Conservation (phyloP, 257 asterid species). For the Leptodermis oblonga region DNA sequence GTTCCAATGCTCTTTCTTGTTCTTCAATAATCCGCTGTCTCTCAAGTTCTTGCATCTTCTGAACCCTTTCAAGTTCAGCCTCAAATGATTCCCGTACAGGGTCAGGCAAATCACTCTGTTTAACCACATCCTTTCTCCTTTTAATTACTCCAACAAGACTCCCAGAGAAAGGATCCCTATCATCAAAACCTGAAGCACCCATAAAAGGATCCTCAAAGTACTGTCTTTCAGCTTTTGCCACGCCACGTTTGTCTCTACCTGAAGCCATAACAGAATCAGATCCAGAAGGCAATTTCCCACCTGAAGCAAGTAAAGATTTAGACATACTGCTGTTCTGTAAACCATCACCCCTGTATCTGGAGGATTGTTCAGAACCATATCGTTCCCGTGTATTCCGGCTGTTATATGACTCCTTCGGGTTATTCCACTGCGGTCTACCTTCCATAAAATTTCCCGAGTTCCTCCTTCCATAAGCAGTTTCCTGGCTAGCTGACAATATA, state of each 20-base stretch:
- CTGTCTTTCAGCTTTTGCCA: constrained; percentile 48
- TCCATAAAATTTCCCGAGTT: constrained; percentile 37
- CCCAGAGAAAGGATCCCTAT: constrained; percentile 66
- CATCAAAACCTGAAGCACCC: constrained; percentile 59
- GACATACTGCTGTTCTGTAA: constrained; percentile 35
- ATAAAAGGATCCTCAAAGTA: constrained; percentile 53
- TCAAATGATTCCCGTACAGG: constrained; percentile 94
- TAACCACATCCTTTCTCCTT: constrained; percentile 74
- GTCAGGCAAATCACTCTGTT: constrained; percentile 68
- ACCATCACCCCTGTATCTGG: constrained; percentile 48
- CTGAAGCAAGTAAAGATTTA: constrained; percentile 36
- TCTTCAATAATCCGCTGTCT: constrained; percentile 72
- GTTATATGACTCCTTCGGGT: constrained; percentile 38
- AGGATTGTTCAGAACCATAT: constrained; percentile 45
- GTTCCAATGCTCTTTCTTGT: constrained; percentile 87
- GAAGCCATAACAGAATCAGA: constrained; percentile 40
- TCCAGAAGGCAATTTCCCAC: constrained; percentile 43
- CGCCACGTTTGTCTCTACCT: constrained; percentile 46
- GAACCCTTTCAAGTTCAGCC: constrained; percentile 98
- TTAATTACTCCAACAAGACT: constrained; percentile 71
- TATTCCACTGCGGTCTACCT: constrained; percentile 41
- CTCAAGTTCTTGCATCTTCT: constrained; percentile 94
- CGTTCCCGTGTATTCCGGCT: constrained; percentile 43
- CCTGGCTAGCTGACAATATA: constrained; percentile 34
- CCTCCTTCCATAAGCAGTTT: constrained; percentile 52